Percentiles rank a stretch among this genome's conserved stretches.
Conservation (phyloP, 1,284 basidiomycete genomes). For the Limonomyces culmigenus region DNA sequence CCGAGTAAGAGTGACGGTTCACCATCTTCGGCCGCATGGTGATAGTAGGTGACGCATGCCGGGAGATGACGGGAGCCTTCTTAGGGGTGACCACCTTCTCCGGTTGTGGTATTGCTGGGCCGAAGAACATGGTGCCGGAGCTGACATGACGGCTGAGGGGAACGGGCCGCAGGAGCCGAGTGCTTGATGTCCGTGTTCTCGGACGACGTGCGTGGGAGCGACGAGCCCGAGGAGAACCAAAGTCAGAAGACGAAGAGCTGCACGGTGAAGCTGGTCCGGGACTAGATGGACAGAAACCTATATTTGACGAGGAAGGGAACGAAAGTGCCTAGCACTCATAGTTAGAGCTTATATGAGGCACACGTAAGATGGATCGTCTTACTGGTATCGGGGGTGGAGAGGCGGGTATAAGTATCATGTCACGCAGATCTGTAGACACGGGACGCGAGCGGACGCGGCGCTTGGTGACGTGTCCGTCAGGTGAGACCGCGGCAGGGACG, state of each 20-base stretch:
- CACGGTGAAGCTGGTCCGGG: too few relatives aligned
- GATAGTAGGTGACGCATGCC: conserved; percentile 3
- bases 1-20: conserved; percentile 51
- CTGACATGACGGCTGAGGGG: conserved; percentile 21
- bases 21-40: conserved; percentile 15
- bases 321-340: not conserved
- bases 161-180: conserved; percentile 10
- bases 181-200: conserved; percentile 5
- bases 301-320: conserved; percentile 9
- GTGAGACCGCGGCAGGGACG: conserved; percentile 48
- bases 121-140: conserved; percentile 59
- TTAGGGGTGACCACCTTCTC: not conserved
- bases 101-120: conserved; percentile 29
- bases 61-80: conserved; percentile 4
- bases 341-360: not conserved
- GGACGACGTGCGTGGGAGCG: conserved; percentile 7
- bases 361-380: conserved; percentile 1
- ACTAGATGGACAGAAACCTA: conserved; percentile 9
- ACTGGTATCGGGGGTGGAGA: conserved; percentile 12
- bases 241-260: conserved; percentile 12
- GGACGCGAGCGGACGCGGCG: conserved; percentile 52
- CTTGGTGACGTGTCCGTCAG: conserved; percentile 55
- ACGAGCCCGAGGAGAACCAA: conserved; percentile 13
- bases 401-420: conserved; percentile 22
- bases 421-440: conserved; percentile 43